Conservation (phyloP, 2,329 filamentous ascomycete species). For the Colletotrichum plurivorum region DNA sequence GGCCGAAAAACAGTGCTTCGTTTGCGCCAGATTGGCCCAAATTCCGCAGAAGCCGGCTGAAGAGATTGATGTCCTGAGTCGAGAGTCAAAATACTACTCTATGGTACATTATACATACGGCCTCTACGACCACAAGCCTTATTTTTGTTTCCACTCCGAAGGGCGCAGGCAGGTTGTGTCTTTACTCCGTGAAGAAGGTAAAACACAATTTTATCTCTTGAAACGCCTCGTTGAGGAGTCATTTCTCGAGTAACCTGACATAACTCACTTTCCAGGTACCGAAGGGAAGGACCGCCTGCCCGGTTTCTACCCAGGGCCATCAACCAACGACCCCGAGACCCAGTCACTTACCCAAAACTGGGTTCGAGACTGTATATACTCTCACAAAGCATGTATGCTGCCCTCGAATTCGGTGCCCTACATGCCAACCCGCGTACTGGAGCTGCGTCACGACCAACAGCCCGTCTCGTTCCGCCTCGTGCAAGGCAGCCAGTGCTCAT, state of each 20-base stretch:
- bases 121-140: too few relatives aligned
- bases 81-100: too few relatives aligned
- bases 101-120: too few relatives aligned
- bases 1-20: not conserved
- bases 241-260: too few relatives aligned
- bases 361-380: not conserved
- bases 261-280: not conserved
- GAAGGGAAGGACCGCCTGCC: not conserved
- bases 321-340: not conserved
- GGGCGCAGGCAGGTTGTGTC: too few relatives aligned
- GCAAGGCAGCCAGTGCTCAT: not conserved
- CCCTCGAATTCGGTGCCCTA: not conserved
- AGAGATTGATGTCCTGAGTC: too few relatives aligned
- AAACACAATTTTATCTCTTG: too few relatives aligned
- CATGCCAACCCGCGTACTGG: not conserved
- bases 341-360: not conserved
- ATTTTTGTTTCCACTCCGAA: too few relatives aligned
- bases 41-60: too few relatives aligned
- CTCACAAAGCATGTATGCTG: not conserved
- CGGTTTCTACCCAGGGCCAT: not conserved
- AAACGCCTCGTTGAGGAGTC: too few relatives aligned
- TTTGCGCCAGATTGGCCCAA: not conserved
- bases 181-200: too few relatives aligned
- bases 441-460: not conserved
- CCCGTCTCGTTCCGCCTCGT: not conserved